Base-by-base conservation (phyloP, 2,329 filamentous ascomycete species). In the Spiromastix sp. region DNA sequence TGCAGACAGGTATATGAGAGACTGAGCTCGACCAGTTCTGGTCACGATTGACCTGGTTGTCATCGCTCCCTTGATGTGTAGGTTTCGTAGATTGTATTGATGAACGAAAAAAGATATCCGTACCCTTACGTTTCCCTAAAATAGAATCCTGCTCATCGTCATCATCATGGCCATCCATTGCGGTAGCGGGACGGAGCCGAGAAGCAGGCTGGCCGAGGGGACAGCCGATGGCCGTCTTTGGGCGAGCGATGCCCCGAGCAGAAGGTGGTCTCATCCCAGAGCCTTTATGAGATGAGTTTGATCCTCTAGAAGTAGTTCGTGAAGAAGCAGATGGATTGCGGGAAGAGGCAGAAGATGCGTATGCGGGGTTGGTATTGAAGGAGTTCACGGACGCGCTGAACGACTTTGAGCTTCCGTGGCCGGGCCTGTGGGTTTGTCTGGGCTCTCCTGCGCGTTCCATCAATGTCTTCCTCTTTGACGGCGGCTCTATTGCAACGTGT, bases 401-500 rank as follows among this genome's bases (percentile, higher is more conserved):
- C 25, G 62, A 55, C 44, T 64, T 66, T 37, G 57, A 51, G 36
- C 56, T 64, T 32, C 57, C 55, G 22, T 60, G 61, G 37, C 64
- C 59, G 40, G 61, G 52, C 20, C 57, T 50, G 32, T 57, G 54
- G 10, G 64, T 52, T 29, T 59, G 55, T 39, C 56, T 64, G 20
- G 61, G 68, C 40, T 80, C 74, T 41, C 56, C 68, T 20, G 68
- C 72, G 44, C 65, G 64, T 37, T 79, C 72, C 13, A 56, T 57
- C 17, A 78, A 57, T 10, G 71, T 73, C 48, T 75, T 76, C 38
- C 77, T 67, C 56, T 81, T 81, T 3, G 73, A 49, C 32, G 75
- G 69, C 13, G 75, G 66, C 48, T 74, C 66, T 15, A 60, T 45
- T 34, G 67, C 74, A 77, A 36, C 28, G n/a, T 30, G 12, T 12